Conservation (phyloP, 1,284 basidiomycete species). For the Moesziomyces globuligerus region DNA sequence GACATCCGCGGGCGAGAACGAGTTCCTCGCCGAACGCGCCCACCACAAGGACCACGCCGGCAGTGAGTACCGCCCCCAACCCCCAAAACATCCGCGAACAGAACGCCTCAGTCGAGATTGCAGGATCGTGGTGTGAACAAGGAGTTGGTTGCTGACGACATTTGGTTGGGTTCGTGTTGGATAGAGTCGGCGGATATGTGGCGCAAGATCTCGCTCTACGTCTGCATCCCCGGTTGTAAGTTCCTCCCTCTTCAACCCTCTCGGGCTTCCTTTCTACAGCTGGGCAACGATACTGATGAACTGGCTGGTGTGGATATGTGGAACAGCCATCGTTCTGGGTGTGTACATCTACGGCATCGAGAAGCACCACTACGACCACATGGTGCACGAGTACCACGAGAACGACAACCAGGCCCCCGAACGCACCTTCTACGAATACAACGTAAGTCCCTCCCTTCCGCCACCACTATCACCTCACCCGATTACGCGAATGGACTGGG, state of each 20-base stretch:
- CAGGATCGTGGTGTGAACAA: too few relatives aligned
- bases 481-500: too few relatives aligned
- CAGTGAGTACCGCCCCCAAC: conserved; percentile 52
- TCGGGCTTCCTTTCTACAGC: background rate
- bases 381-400: conserved; percentile 59
- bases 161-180: background rate
- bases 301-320: background rate
- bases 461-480: too few relatives aligned
- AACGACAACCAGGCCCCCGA: conserved; percentile 57
- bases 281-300: too few relatives aligned
- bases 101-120: too few relatives aligned
- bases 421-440: conserved; percentile 62
- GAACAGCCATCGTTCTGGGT: conserved; percentile 55
- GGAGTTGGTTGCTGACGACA: background rate
- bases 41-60: conserved; percentile 61
- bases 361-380: conserved; percentile 59
- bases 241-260: conserved; percentile 1
- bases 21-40: conserved; percentile 49
- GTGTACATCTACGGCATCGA: conserved; percentile 65
- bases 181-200: conserved; percentile 61
- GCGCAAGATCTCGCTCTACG: conserved; percentile 61
- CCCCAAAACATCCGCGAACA: too few relatives aligned
- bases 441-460: conserved; percentile 27
- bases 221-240: conserved; percentile 59
- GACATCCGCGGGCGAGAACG: conserved; percentile 44